Percentiles rank a stretch among this genome's conserved stretches.
These are phyloP conservation scores for Candida piceae DNA, from an alignment of 805 yeast genomes.

Conservation along the genomic window DNA sequence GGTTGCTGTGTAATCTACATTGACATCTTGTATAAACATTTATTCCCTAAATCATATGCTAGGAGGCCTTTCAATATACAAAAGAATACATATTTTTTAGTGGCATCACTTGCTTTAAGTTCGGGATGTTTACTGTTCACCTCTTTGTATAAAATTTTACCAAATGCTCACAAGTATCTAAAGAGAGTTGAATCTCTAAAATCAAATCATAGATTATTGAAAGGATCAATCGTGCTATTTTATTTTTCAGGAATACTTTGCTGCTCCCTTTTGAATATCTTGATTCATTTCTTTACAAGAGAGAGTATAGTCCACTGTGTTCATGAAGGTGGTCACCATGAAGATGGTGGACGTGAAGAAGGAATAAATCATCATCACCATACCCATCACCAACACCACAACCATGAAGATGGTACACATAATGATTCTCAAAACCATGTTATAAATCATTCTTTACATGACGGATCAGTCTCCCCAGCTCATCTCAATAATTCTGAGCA, in stretches of 20 bases:
- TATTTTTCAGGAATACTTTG: conserved; percentile 49
- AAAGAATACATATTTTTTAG: conserved; percentile 59
- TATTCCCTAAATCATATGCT: conserved; percentile 38
- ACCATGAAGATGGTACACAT: conserved; percentile 6
- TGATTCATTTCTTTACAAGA: conserved; percentile 71
- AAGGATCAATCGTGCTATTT: conserved; percentile 39
- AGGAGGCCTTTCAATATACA: conserved; percentile 47
- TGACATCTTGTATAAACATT: conserved; percentile 47
- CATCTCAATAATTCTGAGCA: too few relatives aligned
- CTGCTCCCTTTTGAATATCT: conserved; percentile 55
- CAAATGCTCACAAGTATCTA: conserved; percentile 53
- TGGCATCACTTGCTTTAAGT: conserved; percentile 69
- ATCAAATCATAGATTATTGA: conserved; percentile 26
- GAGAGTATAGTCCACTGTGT: conserved; percentile 84
- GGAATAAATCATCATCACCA: conserved; percentile 4
- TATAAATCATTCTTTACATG: too few relatives aligned
- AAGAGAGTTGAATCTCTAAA: conserved; percentile 22
- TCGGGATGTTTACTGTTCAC: conserved; percentile 82
- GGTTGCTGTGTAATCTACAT: conserved; percentile 66
- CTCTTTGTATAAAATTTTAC: conserved; percentile 70
- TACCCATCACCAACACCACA: conserved; percentile 4
- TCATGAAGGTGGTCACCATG: conserved; percentile 45
- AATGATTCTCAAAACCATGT: background rate
- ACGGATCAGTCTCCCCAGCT: too few relatives aligned
- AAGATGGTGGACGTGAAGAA: conserved; percentile 6